phyloP scores from a whole-genome alignment of 2,329 filamentous ascomycete genomes.

The Penicillium sp. region DNA sequence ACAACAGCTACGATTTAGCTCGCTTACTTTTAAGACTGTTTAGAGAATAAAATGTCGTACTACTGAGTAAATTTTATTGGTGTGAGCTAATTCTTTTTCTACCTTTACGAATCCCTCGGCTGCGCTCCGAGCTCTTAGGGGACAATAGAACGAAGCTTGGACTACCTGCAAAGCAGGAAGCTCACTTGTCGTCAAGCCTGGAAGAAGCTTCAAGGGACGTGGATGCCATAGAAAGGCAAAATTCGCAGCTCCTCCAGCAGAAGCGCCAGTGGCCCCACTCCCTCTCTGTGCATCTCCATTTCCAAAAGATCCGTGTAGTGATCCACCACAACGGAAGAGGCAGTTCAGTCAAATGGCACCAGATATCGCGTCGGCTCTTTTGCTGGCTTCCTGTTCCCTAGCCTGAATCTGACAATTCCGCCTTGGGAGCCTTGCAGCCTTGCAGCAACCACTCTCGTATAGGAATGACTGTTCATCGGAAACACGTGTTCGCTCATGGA shows the following conservation, averaged over 20 bases:
- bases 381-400: not conserved
- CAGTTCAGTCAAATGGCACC: not conserved
- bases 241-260: not conserved
- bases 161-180: not conserved
- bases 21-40: not conserved
- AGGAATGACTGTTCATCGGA: slow-evolving; percentile 1
- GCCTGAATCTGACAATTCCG: slow-evolving; percentile 1
- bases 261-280: not conserved
- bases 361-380: not conserved
- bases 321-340: not conserved
- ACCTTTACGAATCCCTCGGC: not conserved
- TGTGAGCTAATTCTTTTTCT: not conserved
- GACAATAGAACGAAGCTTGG: not conserved
- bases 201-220: not conserved
- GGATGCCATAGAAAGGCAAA: not conserved
- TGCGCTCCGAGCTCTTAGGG: no score
- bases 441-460: slow-evolving; percentile 9
- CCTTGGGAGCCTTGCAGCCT: slow-evolving; percentile 16
- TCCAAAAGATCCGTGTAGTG: not conserved
- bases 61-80: not conserved
- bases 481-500: slow-evolving; percentile 13
- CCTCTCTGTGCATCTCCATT: not conserved
- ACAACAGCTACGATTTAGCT: not conserved
- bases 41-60: not conserved
- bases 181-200: not conserved